Base-by-base conservation (phyloP, 2,329 filamentous ascomycete genomes). In the Colletotrichum sp. region DNA sequence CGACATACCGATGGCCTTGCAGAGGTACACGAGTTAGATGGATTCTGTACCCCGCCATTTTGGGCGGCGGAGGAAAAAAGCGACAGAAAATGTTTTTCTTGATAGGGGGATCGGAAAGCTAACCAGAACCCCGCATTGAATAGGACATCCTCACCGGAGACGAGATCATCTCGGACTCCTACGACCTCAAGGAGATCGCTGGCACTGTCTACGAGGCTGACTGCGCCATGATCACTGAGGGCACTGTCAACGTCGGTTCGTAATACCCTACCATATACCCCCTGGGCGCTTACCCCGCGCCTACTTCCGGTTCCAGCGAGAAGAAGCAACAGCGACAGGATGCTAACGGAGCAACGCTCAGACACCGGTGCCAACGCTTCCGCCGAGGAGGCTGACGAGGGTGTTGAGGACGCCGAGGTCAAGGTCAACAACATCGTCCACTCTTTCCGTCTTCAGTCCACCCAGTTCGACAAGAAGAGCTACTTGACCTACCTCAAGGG, bases 111-210 rank as follows among this genome's bases (percentile, higher is more conserved):
- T 4, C 12, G 26, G 15, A 13, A 22, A 28, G 69, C 75, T 75
- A 69, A 75, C 68, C 26, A 52, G 82, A 80, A 82, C 80, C 76
- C 80, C 80, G 79, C 81, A 80, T 79, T 67, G 55, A 64, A 77
- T 83, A 99, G 97, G 97, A 99, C 86, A 88, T 97, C 82, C 86
- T 98, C 88, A 95, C 92, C 87, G 95, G 89, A 80, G 96, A 98
- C 89, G 97, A 99, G 94, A 92, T 99, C 86, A 93, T 99, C 93
- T 98, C 97, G 84, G 96, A 99, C 89, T 97, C 95, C 81, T 98
- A 94, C 90, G 90, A 96, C 81, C 87, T 98, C 84, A 95, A 95
- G 89, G 90, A 94, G 86, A 85, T 96, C 79, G 95, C 96, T 86
- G 93, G 92, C 80, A 89, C 95, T 81, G 93, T 94, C 82, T 99